Evolutionary conservation across 2,329 filamentous ascomycete genomes (phyloP), one percentile per base, ranked within the genome.

Genomic region (Pyrenophora graminea): DNA sequence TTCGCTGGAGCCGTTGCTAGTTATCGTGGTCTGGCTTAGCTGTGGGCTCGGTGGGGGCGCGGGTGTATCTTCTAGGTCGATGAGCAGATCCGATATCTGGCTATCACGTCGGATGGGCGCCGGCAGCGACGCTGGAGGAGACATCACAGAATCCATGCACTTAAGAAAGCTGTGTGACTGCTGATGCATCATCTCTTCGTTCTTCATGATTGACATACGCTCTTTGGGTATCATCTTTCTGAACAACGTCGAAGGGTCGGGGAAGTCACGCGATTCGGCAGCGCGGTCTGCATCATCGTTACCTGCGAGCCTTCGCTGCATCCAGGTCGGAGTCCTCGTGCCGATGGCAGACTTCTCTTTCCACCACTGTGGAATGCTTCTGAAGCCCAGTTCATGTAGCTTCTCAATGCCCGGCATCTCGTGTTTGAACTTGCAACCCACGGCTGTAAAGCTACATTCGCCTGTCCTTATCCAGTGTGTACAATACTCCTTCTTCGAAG

Each of bases 391-490:
- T 6, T 81, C 78, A 37, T 82, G 76, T 61, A 95, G 83, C 1
- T 85, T 89, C 0, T 79, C 76, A 43, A 79, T 79, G 58, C 91
- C 85, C 0, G 92, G 92, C 88, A 96, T 96, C 70, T 94, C 89
- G 70, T 96, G 92, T 76, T 91, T 93, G 78, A 86, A 96, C 59
- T 87, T 85, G 76, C 92, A 96, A 0, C 92, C 91, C 66, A 92
- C 87, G 70, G 95, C 90, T 3, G 83, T 86, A 71, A 90, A 97
- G 55, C 88, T 88, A 70, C 92, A 97, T 37, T 89, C 85, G 17
- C 91, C 91, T 51, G 89, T 87, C 62, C 90, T 86, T 47, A 96
- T 87, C 91, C 91, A 97, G 72, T 93, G 90, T 51, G 91, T 90
- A 74, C 91, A 96, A 72, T 88, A 96, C 19, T 25, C 77, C 70